Percentiles rank a stretch among this genome's conserved stretches.
Evolutionary conservation across 768 basidiomycete species (phyloP).

Genomic region (Trametopsis cervina): DNA sequence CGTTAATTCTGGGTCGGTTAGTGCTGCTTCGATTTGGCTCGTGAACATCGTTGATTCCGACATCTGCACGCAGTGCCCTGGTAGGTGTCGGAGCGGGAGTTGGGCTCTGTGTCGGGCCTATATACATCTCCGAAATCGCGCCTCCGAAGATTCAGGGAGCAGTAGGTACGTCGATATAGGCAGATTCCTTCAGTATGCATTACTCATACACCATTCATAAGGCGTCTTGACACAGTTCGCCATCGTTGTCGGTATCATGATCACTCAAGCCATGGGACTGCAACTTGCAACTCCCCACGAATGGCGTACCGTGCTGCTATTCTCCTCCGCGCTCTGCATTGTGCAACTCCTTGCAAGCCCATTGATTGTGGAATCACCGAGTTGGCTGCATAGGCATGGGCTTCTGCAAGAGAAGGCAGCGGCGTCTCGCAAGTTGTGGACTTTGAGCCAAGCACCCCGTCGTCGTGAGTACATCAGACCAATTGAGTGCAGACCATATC

Average conservation of each 20-base stretch:
- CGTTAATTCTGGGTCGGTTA: conserved; percentile 63
- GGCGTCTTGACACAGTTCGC: conserved; percentile 78
- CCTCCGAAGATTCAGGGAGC: conserved; percentile 69
- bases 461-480: not conserved
- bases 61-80: conserved; percentile 39
- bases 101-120: conserved; percentile 73
- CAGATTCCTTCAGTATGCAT: not conserved
- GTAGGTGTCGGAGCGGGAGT: conserved; percentile 69
- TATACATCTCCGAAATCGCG: conserved; percentile 82
- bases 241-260: conserved; percentile 81
- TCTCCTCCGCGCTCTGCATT: conserved; percentile 50
- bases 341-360: conserved; percentile 50
- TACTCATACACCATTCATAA: conserved; percentile 19
- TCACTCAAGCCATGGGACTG: conserved; percentile 76
- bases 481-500: too few species aligned
- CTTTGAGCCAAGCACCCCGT: conserved; percentile 15
- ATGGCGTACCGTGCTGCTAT: conserved; percentile 67
- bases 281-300: conserved; percentile 56
- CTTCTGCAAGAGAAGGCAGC: conserved; percentile 41
- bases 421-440: conserved; percentile 50
- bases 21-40: too few species aligned
- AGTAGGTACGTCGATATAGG: conserved; percentile 45
- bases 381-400: conserved; percentile 51
- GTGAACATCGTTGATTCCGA: not conserved
- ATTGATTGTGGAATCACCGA: conserved; percentile 63